These are phyloP conservation scores for Eucalyptus camaldulensis DNA, from an alignment of 345 rosid species.

Conservation along the genomic window DNA sequence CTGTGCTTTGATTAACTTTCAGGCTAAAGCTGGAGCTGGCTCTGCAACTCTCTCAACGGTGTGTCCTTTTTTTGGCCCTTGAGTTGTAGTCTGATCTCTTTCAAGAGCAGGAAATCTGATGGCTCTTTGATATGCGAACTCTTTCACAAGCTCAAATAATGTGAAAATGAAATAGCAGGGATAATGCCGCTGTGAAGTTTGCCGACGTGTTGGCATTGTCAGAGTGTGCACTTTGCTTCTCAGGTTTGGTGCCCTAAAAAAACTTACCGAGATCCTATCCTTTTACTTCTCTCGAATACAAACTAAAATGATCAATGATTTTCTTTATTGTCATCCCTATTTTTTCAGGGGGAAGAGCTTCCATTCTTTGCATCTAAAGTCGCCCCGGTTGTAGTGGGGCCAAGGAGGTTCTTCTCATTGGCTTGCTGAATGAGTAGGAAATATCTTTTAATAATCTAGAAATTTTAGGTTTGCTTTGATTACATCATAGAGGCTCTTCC, in stretches of 20 bases:
- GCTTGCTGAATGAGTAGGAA: slow-evolving; percentile 67
- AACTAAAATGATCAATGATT: not conserved
- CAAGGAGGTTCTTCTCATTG: slow-evolving; percentile 53
- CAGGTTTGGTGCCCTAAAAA: slow-evolving; percentile 17
- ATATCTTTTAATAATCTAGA: slow-evolving; percentile 16
- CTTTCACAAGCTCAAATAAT: not conserved
- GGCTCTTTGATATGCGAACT: not conserved
- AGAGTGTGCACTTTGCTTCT: slow-evolving; percentile 83
- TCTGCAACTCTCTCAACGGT: slow-evolving; percentile 91
- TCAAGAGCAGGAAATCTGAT: not conserved
- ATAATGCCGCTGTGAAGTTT: slow-evolving; percentile 85
- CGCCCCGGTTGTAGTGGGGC: slow-evolving; percentile 53
- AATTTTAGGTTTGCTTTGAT: not conserved
- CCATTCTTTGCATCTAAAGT: slow-evolving; percentile 91
- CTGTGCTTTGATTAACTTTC: not conserved
- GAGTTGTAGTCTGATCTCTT: not conserved
- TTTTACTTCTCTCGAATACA: not conserved
- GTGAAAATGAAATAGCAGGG: slow-evolving; percentile 12
- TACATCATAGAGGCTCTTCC: not conserved
- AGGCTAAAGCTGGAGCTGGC: slow-evolving; percentile 94
- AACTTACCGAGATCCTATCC: not conserved
- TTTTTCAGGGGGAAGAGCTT: slow-evolving; percentile 71
- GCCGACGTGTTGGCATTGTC: slow-evolving; percentile 58
- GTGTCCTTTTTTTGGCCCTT: slow-evolving; percentile 11
- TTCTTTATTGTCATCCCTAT: not conserved